These are phyloP conservation scores for Sporormia fimetaria DNA, from an alignment of 495 filamentous ascomycete genomes.

Conservation along the genomic window DNA sequence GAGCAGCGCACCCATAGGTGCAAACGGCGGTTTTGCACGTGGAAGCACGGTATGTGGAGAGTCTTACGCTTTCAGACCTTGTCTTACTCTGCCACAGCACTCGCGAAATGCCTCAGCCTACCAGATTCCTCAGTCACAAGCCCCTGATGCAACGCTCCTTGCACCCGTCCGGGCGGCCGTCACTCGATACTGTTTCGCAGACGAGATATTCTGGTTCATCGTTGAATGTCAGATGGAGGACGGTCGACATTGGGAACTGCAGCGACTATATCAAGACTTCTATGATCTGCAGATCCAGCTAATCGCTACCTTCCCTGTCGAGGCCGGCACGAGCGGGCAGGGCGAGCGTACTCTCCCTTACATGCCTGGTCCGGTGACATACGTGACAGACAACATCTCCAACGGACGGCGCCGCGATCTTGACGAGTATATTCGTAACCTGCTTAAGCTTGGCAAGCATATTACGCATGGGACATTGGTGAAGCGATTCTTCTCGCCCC, in stretches of 20 bases:
- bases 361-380: slow-evolving; percentile 96
- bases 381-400: slow-evolving; percentile 93
- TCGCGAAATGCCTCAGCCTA: slow-evolving; percentile 36
- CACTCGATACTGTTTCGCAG: slow-evolving; percentile 88
- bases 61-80: slow-evolving; percentile 25
- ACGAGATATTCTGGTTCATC: slow-evolving; percentile 98
- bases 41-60: slow-evolving; percentile 32
- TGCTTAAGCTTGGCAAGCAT: slow-evolving; percentile 69
- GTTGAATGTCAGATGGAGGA: slow-evolving; percentile 88
- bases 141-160: slow-evolving; percentile 21
- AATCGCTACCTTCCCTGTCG: slow-evolving; percentile 83
- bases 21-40: slow-evolving; percentile 31
- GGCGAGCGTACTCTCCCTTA: slow-evolving; percentile 80
- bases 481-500: slow-evolving; percentile 78
- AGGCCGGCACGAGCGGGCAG: slow-evolving; percentile 71
- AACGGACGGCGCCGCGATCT: slow-evolving; percentile 83
- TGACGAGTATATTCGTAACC: slow-evolving; percentile 87
- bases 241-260: slow-evolving; percentile 82
- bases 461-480: slow-evolving; percentile 75
- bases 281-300: slow-evolving; percentile 98
- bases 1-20: slow-evolving; percentile 31
- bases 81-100: slow-evolving; percentile 10
- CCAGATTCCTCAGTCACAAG: slow-evolving; percentile 26
- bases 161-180: slow-evolving; percentile 70
- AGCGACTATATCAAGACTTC: slow-evolving; percentile 93